Evolutionary conservation across 1,284 basidiomycete genomes (phyloP).

Genomic region (Apiotrichum brassicae): DNA sequence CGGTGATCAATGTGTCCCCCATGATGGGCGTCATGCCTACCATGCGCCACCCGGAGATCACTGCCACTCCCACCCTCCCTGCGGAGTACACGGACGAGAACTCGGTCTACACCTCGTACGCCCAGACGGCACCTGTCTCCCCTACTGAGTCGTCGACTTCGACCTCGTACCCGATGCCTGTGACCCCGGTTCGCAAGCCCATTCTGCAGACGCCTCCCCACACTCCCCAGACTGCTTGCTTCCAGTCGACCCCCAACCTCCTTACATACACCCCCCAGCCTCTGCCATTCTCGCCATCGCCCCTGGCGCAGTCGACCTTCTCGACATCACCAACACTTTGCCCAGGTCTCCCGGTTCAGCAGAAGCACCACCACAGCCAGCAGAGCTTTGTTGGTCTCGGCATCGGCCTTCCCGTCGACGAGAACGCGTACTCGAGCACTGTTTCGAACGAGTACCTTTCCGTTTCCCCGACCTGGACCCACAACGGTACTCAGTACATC

Average conservation of each 20-base stretch:
- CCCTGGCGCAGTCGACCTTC: constrained; percentile 18
- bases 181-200: constrained; percentile 17
- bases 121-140: constrained; percentile 22
- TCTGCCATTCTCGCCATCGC: constrained; percentile 30
- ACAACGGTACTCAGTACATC: not conserved
- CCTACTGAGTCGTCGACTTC: constrained; percentile 19
- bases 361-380: constrained; percentile 5
- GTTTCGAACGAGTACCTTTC: constrained; percentile 17
- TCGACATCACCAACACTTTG: constrained; percentile 35
- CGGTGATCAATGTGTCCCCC: constrained; percentile 18
- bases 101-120: constrained; percentile 6
- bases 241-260: constrained; percentile 21
- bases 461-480: constrained; percentile 6
- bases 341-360: constrained; percentile 24
- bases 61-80: constrained; percentile 5
- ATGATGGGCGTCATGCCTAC: constrained; percentile 16
- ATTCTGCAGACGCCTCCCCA: constrained; percentile 13
- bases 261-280: constrained; percentile 22
- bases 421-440: constrained; percentile 2
- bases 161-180: constrained; percentile 21
- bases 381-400: constrained; percentile 24
- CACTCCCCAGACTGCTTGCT: constrained; percentile 23
- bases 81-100: constrained; percentile 6
- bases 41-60: constrained; percentile 7
- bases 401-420: constrained; percentile 18